Conservation (phyloP, 768 basidiomycete species). For the Tricholoma sp. region DNA sequence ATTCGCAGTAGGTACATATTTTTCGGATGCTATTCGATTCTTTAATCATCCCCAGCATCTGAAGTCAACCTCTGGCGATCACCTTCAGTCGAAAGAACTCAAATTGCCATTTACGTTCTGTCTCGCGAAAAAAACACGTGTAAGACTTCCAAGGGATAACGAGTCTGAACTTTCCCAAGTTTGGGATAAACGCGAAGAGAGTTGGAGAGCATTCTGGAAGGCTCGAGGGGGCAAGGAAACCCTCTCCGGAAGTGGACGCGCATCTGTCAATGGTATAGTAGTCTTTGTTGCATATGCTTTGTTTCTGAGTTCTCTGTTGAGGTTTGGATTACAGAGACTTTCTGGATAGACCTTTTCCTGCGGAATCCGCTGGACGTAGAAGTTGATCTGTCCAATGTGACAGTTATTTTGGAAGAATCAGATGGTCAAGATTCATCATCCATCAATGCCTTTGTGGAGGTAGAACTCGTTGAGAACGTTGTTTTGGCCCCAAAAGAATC, state of each 20-base stretch:
- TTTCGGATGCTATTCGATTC: neutral
- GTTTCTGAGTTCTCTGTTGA: slow-evolving; percentile 6
- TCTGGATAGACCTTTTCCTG: slow-evolving; percentile 71
- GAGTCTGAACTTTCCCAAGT: slow-evolving; percentile 35
- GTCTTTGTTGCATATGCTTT: slow-evolving; percentile 6
- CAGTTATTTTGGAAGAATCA: slow-evolving; percentile 45
- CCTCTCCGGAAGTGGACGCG: slow-evolving; percentile 52
- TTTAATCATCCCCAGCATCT: slow-evolving; percentile 52
- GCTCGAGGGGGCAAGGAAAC: slow-evolving; percentile 46
- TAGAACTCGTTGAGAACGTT: slow-evolving; percentile 60
- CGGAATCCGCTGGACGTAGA: slow-evolving; percentile 73
- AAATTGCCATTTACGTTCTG: slow-evolving; percentile 67
- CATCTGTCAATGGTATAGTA: slow-evolving; percentile 54
- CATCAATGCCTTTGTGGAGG: slow-evolving; percentile 39
- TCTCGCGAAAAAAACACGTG: slow-evolving; percentile 45
- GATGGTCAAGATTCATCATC: slow-evolving; percentile 24
- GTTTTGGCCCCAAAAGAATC: slow-evolving; percentile 57
- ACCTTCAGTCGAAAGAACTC: slow-evolving; percentile 38
- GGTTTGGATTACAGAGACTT: slow-evolving; percentile 44
- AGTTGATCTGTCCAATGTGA: slow-evolving; percentile 60
- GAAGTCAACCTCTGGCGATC: slow-evolving; percentile 48
- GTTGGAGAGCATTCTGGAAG: slow-evolving; percentile 61
- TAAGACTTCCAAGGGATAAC: slow-evolving; percentile 53
- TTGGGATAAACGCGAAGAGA: slow-evolving; percentile 64
- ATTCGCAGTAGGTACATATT: slow-evolving; percentile 53